Conservation (phyloP, 2,329 filamentous ascomycete species). For the Colletotrichum lentis region DNA sequence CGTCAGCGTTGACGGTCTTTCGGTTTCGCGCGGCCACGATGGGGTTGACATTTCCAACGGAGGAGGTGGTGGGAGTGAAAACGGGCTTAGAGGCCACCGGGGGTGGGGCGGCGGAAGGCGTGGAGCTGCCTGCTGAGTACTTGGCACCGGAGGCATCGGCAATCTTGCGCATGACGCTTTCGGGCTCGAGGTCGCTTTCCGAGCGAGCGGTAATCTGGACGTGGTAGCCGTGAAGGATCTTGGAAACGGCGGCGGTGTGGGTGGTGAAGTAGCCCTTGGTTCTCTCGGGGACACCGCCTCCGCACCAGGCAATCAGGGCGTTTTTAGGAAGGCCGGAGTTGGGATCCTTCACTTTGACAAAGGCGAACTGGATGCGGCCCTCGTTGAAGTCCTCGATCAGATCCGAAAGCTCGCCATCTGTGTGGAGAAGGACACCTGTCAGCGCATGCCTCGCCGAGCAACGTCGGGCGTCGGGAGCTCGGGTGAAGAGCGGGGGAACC, state of each 20-base stretch:
- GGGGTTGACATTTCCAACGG: conserved; percentile 69
- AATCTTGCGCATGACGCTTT: conserved; percentile 90
- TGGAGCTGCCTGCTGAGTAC: conserved; percentile 76
- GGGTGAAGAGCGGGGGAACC: conserved; percentile 39
- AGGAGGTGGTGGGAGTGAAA: conserved; percentile 77
- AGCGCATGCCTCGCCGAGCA: conserved; percentile 35
- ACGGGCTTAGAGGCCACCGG: conserved; percentile 87
- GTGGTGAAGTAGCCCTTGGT: conserved; percentile 99
- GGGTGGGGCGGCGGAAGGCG: conserved; percentile 66
- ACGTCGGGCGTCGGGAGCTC: conserved; percentile 23
- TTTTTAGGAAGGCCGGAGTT: conserved; percentile 90
- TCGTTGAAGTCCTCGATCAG: conserved; percentile 96
- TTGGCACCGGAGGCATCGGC: conserved; percentile 94
- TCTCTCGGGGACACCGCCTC: conserved; percentile 95
- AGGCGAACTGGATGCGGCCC: conserved; percentile 95
- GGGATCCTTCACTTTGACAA: conserved; percentile 94
- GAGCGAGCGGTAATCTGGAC: conserved; percentile 96
- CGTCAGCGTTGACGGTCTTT: conserved; percentile 69
- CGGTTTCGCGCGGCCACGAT: conserved; percentile 71
- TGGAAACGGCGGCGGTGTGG: conserved; percentile 87
- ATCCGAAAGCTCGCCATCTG: conserved; percentile 90
- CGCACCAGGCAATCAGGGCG: conserved; percentile 95
- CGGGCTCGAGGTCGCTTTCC: conserved; percentile 85
- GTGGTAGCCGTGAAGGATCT: conserved; percentile 95
- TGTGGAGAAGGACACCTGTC: conserved; percentile 27